Evolutionary conservation across 176 grass and related monocot genomes (phyloP), one percentile per base, ranked within the genome.

Genomic region (Lolium rigidum): DNA sequence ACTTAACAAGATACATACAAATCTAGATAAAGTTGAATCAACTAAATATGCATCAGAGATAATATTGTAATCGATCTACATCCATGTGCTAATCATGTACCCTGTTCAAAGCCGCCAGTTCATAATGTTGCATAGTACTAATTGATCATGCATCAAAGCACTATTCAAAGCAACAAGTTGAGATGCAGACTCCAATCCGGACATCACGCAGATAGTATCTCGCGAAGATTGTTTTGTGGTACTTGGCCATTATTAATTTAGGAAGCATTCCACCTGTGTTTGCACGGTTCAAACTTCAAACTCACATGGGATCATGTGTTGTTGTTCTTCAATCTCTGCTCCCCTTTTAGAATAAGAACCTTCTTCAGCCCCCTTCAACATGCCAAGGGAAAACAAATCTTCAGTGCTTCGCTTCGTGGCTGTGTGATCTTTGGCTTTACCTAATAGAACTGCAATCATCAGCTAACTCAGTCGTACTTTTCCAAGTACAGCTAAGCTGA

Each of bases 121-220:
- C 75, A 65, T 54, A 14, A 25, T 54, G 31, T 63, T 66, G 12
- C 57, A 7, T 63, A 31, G 28, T 31, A 20, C 20, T 20, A 8
- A 64, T 57, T 28, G 74, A 84, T 80, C 28, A 31, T 31, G 28
- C 28, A 31, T 31, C 28, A 31, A 31, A 31, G 28, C 28, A 70
- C 12, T 60, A 55, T 64, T 78, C 16, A 73, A 52, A 15, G 16
- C 21, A 64, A 11, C 76, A 89, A 85, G 47, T 75, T 80, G 82
- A 57, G 37, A 80, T 4, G 25, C 43, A 89, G 56, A 12, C 72
- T 54, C 43, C 43, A 9, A 25, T 50, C 1, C 11, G 5, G 39
- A 25, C 12, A 69, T 41, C 17, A n/a, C 18, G 54, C 6, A 47
- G 3, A 64, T 37, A 61, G 12, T 64, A 37, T 37, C 49, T 35